These are phyloP conservation scores for Anethum foeniculum DNA, from an alignment of 140 eudicot genomes.

Conservation along the genomic window DNA sequence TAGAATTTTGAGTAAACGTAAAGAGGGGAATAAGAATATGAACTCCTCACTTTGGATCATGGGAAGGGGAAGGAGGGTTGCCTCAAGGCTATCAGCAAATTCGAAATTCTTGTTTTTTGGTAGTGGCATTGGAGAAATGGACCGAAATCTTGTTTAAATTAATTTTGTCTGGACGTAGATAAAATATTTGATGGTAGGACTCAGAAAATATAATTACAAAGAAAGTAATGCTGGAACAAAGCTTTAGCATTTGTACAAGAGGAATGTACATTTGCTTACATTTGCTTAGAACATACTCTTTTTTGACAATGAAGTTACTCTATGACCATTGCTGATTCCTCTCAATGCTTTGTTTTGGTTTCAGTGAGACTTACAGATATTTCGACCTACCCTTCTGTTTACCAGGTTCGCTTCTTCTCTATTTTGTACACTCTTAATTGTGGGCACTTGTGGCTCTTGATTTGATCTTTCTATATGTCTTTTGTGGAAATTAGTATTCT, in stretches of 20 bases:
- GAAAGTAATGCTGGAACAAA: background rate
- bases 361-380: slow-evolving; percentile 24
- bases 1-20: background rate
- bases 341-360: slow-evolving; percentile 4
- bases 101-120: background rate
- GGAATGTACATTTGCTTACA: background rate
- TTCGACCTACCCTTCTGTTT: slow-evolving; percentile 25
- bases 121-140: background rate
- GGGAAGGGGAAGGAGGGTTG: background rate
- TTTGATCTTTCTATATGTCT: background rate
- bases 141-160: background rate
- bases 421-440: background rate
- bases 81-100: background rate
- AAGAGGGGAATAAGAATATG: background rate
- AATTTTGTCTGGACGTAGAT: background rate
- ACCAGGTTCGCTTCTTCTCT: slow-evolving; percentile 18
- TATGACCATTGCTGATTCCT: background rate
- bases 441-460: background rate
- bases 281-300: background rate
- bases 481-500: background rate
- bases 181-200: background rate
- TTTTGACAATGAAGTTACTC: background rate
- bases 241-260: background rate
- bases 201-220: background rate
- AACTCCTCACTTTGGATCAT: no score